A percentile compares a stretch with the other conserved stretches of the same genome.
Evolutionary conservation across 208 protist species (phyloP).

Genomic region (Herpetomonas samuelpessoai): DNA sequence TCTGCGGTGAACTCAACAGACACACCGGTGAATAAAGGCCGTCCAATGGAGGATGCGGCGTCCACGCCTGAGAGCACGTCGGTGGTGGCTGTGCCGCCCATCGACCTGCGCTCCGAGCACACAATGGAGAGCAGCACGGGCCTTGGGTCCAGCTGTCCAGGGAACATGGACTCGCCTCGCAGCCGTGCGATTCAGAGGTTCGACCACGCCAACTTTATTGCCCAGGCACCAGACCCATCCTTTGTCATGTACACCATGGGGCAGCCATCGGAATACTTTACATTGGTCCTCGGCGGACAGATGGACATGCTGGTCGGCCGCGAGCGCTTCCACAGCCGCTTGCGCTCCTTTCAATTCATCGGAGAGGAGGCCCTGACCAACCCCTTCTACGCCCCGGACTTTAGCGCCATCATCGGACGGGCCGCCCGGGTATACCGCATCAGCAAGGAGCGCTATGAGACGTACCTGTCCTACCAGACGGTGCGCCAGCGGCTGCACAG

Average conservation of each 20-base stretch:
- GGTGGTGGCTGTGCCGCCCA: neutral
- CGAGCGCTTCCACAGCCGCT: slow-evolving; percentile 46
- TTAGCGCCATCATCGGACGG: slow-evolving; percentile 65
- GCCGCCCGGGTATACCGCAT: slow-evolving; percentile 74
- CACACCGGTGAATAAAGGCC: neutral
- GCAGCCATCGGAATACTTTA: slow-evolving; percentile 45
- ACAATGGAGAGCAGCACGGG: slow-evolving; percentile 1
- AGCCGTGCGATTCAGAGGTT: neutral
- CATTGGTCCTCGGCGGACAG: slow-evolving; percentile 66
- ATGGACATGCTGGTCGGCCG: slow-evolving; percentile 67
- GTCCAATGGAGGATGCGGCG: neutral
- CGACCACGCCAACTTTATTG: slow-evolving; percentile 38
- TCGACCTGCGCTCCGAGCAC: neutral
- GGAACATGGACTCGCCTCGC: neutral
- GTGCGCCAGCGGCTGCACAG: slow-evolving; percentile 12
- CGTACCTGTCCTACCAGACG: slow-evolving; percentile 48
- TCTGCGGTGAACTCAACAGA: neutral
- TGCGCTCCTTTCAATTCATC: slow-evolving; percentile 65
- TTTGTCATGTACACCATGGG: slow-evolving; percentile 74
- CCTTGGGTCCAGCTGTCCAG: neutral
- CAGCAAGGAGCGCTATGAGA: slow-evolving; percentile 39
- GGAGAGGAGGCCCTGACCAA: slow-evolving; percentile 71
- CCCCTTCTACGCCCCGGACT: slow-evolving; percentile 67
- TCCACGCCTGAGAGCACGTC: neutral
- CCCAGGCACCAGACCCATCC: slow-evolving; percentile 29